Conservation (phyloP, 2,329 filamentous ascomycete species). For the Fusarium subtropicale region DNA sequence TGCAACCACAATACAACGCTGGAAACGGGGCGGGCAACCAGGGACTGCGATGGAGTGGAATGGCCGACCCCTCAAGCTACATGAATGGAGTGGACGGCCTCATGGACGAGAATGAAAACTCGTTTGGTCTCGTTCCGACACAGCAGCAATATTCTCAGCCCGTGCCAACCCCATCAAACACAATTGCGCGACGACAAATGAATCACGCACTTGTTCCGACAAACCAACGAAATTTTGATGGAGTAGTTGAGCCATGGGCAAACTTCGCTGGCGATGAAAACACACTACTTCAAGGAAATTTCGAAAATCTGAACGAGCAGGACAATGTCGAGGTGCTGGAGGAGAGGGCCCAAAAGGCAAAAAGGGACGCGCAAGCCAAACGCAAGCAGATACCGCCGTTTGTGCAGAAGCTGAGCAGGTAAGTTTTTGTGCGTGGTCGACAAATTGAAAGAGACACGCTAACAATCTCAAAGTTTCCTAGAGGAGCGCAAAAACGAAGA, state of each 20-base stretch:
- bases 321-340: conserved; percentile 85
- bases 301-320: conserved; percentile 59
- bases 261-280: conserved; percentile 58
- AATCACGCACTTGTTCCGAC: conserved; percentile 64
- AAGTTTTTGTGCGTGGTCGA: conserved; percentile 50
- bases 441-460: conserved; percentile 24
- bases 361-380: conserved; percentile 88
- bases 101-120: conserved; percentile 52
- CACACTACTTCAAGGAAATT: conserved; percentile 53
- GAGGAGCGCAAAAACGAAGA: conserved; percentile 94
- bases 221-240: conserved; percentile 54
- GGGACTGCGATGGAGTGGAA: conserved; percentile 60
- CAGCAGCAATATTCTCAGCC: conserved; percentile 51
- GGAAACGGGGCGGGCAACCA: conserved; percentile 61
- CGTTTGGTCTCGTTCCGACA: conserved; percentile 55
- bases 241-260: conserved; percentile 55
- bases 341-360: conserved; percentile 81
- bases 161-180: conserved; percentile 57
- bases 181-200: conserved; percentile 64
- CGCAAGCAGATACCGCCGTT: conserved; percentile 97
- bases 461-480: conserved; percentile 75
- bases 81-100: conserved; percentile 41
- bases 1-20: conserved; percentile 61
- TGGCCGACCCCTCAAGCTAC: conserved; percentile 53
- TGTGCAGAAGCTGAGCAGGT: conserved; percentile 98